phyloP scores from a whole-genome alignment of 2,329 filamentous ascomycete genomes.

The Fusarium chaquense region DNA sequence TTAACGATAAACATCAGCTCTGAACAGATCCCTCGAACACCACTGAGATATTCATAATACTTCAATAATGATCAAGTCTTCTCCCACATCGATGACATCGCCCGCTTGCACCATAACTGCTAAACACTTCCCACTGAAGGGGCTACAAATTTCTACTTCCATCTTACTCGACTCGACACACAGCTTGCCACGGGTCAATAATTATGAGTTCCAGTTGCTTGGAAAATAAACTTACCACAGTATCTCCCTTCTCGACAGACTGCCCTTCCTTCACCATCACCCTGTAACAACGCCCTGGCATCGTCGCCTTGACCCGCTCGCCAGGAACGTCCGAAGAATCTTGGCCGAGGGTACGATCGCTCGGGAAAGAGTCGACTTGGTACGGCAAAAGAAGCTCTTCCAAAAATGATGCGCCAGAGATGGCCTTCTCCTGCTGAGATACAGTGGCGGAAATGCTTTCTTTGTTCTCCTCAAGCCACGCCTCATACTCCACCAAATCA shows the following conservation, averaged over 20 bases:
- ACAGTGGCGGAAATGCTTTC: constrained; percentile 42
- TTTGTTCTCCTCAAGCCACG: constrained; percentile 49
- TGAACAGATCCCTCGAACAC: no score
- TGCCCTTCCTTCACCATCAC: constrained; percentile 46
- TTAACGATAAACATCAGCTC: no score
- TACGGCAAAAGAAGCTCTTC: constrained; percentile 48
- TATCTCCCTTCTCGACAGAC: constrained; percentile 47
- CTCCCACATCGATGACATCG: constrained; percentile 48
- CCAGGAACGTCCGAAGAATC: constrained; percentile 26
- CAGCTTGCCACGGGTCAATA: constrained; percentile 34
- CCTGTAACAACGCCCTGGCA: constrained; percentile 53
- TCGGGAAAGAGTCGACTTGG: constrained; percentile 20
- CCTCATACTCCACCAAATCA: constrained; percentile 50
- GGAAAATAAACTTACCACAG: constrained; percentile 42
- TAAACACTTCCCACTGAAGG: constrained; percentile 44
- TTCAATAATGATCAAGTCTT: constrained; percentile 46
- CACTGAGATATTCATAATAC: background rate
- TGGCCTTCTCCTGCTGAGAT: constrained; percentile 42
- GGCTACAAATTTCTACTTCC: constrained; percentile 53
- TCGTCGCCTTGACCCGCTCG: constrained; percentile 48
- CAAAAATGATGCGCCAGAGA: constrained; percentile 47
- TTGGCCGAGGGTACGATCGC: background rate
- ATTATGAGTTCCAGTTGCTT: background rate
- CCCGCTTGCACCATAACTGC: constrained; percentile 47
- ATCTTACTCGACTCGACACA: constrained; percentile 56